phyloP scores from a whole-genome alignment of 352 stramenopile genomes.

The Saprolegnia parasitica region DNA sequence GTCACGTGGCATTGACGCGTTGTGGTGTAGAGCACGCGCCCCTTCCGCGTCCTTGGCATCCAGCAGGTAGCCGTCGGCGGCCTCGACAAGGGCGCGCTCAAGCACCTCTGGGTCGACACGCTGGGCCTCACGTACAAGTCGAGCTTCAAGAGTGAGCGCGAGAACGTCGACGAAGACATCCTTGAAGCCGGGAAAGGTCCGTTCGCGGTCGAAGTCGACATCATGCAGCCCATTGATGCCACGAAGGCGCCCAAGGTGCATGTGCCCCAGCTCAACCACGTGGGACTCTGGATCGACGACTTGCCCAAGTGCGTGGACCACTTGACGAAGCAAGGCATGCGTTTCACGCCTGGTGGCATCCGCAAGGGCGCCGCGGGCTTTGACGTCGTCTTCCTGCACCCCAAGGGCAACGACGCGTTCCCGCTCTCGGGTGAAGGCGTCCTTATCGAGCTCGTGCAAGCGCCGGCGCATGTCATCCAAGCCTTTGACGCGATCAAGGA shows the following conservation, averaged over 20 bases:
- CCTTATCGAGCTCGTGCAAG: conserved; percentile 97
- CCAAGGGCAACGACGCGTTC: conserved; percentile 91
- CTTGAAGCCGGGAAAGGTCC: conserved; percentile 87
- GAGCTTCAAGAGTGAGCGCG: conserved; percentile 75
- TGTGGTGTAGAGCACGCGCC: conserved; percentile 17
- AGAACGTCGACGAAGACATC: conserved; percentile 99
- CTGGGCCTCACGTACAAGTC: conserved; percentile 70
- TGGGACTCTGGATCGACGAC: conserved; percentile 97
- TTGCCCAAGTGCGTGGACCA: conserved; percentile 88
- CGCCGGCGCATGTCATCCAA: conserved; percentile 88
- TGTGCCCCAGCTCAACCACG: conserved; percentile 95
- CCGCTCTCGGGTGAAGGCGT: conserved; percentile 92
- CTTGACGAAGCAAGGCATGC: conserved; percentile 88
- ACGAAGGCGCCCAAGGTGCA: conserved; percentile 93
- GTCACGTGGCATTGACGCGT: neutral
- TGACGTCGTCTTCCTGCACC: conserved; percentile 98
- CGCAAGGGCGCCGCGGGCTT: conserved; percentile 95
- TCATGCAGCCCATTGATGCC: conserved; percentile 97
- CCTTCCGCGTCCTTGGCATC: conserved; percentile 94
- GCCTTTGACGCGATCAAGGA: conserved; percentile 49
- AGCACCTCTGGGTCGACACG: conserved; percentile 76
- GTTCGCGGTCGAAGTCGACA: conserved; percentile 95
- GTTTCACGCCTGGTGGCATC: conserved; percentile 97
- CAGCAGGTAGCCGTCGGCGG: conserved; percentile 97
- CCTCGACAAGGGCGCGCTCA: conserved; percentile 83